Base-by-base conservation (phyloP, 2,329 filamentous ascomycete genomes). In the Alternaria gansuensis region DNA sequence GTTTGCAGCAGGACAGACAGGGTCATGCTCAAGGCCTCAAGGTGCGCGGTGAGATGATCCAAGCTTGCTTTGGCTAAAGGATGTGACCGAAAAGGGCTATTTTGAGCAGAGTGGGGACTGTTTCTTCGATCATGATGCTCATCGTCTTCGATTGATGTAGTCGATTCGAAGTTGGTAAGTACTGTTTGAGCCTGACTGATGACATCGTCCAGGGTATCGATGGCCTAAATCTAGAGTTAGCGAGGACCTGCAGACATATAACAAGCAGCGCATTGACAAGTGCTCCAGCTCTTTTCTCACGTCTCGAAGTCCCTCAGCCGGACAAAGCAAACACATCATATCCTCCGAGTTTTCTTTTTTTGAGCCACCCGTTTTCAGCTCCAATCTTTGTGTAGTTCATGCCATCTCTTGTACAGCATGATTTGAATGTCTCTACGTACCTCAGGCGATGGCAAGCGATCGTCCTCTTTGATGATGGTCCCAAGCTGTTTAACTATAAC, bases 1-100 rank as follows among this genome's bases (percentile, higher is more conserved):
- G 75, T 74, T 41, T 79, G 77, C 6, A 76, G 60, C 54, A 79
- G 66, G n/a, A 78, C 76, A 23, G 74, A 72, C 3, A 78, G 52
- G 10, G 76, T 79, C 21, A 72, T 64, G 26, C 68, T 71, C 41
- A 79, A 50, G 2, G 72, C 67, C 40, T 77, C 73, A 6, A 79
- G 66, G 58, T 78, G 76, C 40, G 69, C 66, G 17, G 67, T 58
- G 11, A 78, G 69, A 58, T 78, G 79, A 7, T 61, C 54, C 17
- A 75, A 57, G 53, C 69, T 75, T 41, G 64, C 61, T 29, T 58
- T 56, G 26, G 57, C 51, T 6, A 57, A 43, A 11, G 63, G 50
- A 45, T 57, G 61, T 54, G 61, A 63, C 33, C 53, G 57, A 24
- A 54, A 57, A 13, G 36, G 57, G 33, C 54, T 45, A 37, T 24